phyloP scores from a whole-genome alignment of 495 filamentous ascomycete genomes.

The Apiosordaria backusii region DNA sequence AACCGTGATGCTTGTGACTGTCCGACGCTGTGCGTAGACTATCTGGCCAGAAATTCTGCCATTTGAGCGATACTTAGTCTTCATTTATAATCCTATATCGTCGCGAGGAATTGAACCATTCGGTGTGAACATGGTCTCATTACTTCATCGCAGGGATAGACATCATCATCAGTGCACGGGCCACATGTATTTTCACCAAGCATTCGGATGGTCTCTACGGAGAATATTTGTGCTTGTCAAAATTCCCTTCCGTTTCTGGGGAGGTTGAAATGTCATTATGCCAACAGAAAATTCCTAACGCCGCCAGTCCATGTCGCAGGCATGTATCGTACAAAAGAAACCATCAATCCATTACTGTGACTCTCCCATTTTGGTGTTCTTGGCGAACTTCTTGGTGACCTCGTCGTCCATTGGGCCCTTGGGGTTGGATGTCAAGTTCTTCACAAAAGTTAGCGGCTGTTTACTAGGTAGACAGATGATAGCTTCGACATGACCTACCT shows the following conservation, averaged over 20 bases:
- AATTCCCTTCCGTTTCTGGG: neutral
- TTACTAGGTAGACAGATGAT: neutral
- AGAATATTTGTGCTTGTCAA: neutral
- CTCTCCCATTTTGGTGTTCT: slow-evolving; percentile 27
- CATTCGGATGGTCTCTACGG: no score
- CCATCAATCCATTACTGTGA: neutral
- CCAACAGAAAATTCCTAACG: neutral
- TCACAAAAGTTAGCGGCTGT: slow-evolving; percentile 16
- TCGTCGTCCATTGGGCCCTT: slow-evolving; percentile 63
- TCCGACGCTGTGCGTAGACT: no score
- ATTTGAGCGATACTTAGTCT: no score
- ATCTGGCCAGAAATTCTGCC: no score
- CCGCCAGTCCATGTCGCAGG: neutral
- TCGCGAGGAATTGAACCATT: no score
- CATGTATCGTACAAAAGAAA: neutral
- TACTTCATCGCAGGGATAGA: no score
- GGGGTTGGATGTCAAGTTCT: slow-evolving; percentile 64
- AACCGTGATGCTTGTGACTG: no score
- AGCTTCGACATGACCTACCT: slow-evolving; percentile 31
- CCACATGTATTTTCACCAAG: neutral
- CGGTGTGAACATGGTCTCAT: no score
- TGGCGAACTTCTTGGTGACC: slow-evolving; percentile 61
- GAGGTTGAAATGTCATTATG: neutral
- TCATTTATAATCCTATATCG: no score
- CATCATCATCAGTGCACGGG: no score